These are phyloP conservation scores for Wallemia hederae DNA, from an alignment of 1,284 basidiomycete genomes.

Conservation along the genomic window DNA sequence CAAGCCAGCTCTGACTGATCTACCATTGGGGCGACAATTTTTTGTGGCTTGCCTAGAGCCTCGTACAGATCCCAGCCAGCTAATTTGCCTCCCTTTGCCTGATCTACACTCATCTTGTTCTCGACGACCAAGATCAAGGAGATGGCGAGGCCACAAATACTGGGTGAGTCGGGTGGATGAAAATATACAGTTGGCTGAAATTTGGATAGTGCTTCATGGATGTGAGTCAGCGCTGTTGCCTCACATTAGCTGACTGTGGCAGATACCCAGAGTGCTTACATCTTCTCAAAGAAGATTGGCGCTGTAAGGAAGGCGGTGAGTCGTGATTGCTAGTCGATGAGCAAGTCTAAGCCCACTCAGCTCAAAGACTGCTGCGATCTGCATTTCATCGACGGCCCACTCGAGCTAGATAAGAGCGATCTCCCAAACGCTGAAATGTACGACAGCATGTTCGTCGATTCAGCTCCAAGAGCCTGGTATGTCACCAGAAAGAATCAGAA, in stretches of 20 bases:
- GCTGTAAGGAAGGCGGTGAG: neutral
- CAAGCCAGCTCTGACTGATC: constrained; percentile 57
- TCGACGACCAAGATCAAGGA: neutral
- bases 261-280: neutral
- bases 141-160: neutral
- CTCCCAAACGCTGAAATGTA: neutral
- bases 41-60: constrained; percentile 52
- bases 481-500: neutral
- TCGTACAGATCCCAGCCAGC: constrained; percentile 56
- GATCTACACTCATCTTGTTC: neutral
- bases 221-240: neutral
- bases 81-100: constrained; percentile 33
- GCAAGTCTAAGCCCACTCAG: neutral
- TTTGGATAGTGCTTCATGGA: neutral
- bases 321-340: no score
- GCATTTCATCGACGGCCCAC: neutral
- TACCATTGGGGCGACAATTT: constrained; percentile 87
- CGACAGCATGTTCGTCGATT: neutral
- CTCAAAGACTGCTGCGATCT: neutral
- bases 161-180: neutral
- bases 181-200: neutral
- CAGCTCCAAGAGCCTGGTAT: neutral
- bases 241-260: neutral
- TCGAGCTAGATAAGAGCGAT: neutral
- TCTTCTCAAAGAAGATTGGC: neutral